phyloP scores from a whole-genome alignment of 305 asterid genomes.

The Euphrasia arctica region DNA sequence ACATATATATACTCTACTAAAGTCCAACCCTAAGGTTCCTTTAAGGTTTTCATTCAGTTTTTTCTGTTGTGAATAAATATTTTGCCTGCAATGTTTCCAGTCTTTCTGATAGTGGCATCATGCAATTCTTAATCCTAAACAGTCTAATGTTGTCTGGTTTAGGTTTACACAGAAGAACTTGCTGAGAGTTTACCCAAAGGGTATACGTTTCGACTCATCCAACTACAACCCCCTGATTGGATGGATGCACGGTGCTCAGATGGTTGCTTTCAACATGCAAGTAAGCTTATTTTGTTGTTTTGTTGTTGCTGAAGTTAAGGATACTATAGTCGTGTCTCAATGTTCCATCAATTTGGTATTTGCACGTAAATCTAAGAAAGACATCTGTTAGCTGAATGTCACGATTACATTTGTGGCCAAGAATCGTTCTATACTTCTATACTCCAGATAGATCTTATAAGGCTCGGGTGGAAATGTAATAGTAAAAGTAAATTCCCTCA shows the following conservation, averaged over 20 bases:
- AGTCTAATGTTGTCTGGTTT: conserved; percentile 23
- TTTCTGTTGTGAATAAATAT: background rate
- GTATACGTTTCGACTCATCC: conserved; percentile 72
- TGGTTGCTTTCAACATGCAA: conserved; percentile 93
- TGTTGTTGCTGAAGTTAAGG: background rate
- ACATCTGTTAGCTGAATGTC: background rate
- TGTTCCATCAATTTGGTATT: background rate
- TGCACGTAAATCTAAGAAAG: conserved; percentile 7
- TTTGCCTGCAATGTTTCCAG: background rate
- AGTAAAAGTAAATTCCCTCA: background rate
- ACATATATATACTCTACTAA: background rate
- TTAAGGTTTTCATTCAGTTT: background rate
- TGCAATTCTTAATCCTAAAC: conserved; percentile 3
- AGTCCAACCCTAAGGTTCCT: background rate
- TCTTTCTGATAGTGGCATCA: background rate
- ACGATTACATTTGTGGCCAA: background rate
- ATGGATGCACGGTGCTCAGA: conserved; percentile 94
- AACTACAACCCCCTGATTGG: conserved; percentile 78
- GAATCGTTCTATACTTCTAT: background rate
- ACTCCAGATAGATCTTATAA: background rate
- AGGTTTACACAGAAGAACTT: conserved; percentile 78
- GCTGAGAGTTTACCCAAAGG: conserved; percentile 77
- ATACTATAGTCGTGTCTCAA: background rate
- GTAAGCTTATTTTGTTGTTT: conserved; percentile 33
- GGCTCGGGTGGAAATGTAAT: background rate